These are phyloP conservation scores for Lepidium campestre DNA, from an alignment of 441 rosid genomes.

Conservation along the genomic window DNA sequence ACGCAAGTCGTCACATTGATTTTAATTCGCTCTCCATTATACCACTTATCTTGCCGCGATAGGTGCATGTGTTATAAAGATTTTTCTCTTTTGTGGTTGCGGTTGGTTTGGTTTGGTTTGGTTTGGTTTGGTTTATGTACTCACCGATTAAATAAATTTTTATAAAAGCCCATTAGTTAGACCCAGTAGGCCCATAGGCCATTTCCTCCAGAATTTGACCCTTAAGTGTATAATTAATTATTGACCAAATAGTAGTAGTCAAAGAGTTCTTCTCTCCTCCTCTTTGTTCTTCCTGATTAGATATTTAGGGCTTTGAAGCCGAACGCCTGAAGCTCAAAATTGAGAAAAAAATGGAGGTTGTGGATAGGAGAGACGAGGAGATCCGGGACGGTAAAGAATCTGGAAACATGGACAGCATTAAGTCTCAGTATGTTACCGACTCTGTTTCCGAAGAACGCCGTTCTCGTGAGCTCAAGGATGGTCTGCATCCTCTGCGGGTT, in stretches of 20 bases:
- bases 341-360: conserved; percentile 41
- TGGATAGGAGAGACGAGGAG: conserved; percentile 59
- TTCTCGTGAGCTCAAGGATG: conserved; percentile 78
- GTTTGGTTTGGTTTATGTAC: neutral
- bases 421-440: conserved; percentile 21
- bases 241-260: neutral
- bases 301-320: conserved; percentile 36
- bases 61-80: neutral
- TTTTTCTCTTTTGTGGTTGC: neutral
- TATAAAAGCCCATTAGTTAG: conserved; percentile 9
- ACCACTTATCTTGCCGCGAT: conserved; percentile 9
- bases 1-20: neutral
- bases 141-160: too few relatives aligned
- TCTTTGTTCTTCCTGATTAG: neutral
- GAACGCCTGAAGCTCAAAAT: conserved; percentile 4
- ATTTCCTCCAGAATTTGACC: neutral
- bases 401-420: conserved; percentile 15
- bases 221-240: neutral
- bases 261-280: neutral
- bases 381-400: conserved; percentile 28
- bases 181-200: conserved; percentile 1
- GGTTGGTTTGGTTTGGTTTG: neutral
- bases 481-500: conserved; percentile 91
- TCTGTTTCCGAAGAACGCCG: conserved; percentile 56
- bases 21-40: neutral